Conservation (phyloP, 1,139 yeast species). For the Candida freyschussii region DNA sequence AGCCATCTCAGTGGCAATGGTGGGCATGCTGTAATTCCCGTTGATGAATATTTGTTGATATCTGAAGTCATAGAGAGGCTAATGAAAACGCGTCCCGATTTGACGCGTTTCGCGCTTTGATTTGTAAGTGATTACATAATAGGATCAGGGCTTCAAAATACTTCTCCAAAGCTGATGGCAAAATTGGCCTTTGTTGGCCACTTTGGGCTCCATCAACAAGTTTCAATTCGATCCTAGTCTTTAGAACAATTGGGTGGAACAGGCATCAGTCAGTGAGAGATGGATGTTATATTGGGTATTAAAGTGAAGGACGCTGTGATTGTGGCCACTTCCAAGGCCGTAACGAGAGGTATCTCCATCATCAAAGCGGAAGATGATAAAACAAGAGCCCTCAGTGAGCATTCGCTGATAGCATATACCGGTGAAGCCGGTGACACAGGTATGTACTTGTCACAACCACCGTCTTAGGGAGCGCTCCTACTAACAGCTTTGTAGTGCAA, state of each 20-base stretch:
- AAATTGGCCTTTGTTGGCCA: too few species aligned
- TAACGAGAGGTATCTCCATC: slow-evolving; percentile 89
- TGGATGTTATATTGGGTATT: slow-evolving; percentile 91
- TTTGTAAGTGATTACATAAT: too few species aligned
- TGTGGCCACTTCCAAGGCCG: slow-evolving; percentile 89
- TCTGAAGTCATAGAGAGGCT: too few species aligned
- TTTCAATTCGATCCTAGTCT: too few species aligned
- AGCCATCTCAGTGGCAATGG: slow-evolving; percentile 12
- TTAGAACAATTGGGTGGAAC: too few species aligned
- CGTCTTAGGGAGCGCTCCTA: slow-evolving; percentile 9
- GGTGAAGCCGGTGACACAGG: slow-evolving; percentile 96
- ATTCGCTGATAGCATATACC: slow-evolving; percentile 79
- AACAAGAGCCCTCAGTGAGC: slow-evolving; percentile 71
- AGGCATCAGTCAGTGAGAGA: slow-evolving; percentile 29
- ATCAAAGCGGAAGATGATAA: slow-evolving; percentile 85
- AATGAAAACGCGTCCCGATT: too few species aligned
- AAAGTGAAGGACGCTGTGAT: slow-evolving; percentile 76
- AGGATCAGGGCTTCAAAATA: too few species aligned
- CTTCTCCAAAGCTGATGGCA: too few species aligned
- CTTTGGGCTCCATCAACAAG: too few species aligned
- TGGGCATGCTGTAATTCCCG: slow-evolving; percentile 17
- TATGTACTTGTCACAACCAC: slow-evolving; percentile 9
- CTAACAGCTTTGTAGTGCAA: slow-evolving; percentile 44
- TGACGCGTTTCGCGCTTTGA: too few species aligned
- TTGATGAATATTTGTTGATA: too few species aligned